Percentiles rank a stretch among this genome's conserved stretches.
These are phyloP conservation scores for Penstemon barbatus DNA, from an alignment of 257 asterid species.

Conservation along the genomic window DNA sequence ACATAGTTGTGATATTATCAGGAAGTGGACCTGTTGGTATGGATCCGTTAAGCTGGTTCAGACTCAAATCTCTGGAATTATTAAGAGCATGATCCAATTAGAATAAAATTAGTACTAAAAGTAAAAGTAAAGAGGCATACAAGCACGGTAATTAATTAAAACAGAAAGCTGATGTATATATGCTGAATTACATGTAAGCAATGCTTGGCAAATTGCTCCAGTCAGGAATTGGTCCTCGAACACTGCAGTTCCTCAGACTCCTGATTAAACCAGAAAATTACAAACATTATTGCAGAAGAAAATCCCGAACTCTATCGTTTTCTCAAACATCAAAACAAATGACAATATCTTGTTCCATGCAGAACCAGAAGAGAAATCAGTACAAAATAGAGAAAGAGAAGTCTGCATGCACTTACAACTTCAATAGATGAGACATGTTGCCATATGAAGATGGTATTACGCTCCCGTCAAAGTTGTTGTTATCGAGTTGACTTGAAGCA, in stretches of 20 bases:
- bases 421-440: conserved; percentile 65
- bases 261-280: conserved; percentile 47
- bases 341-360: not conserved
- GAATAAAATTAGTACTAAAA: conserved; percentile 9
- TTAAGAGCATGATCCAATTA: conserved; percentile 15
- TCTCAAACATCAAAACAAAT: not conserved
- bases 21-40: conserved; percentile 67
- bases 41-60: conserved; percentile 71
- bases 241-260: conserved; percentile 95
- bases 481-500: conserved; percentile 81
- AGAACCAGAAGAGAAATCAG: not conserved
- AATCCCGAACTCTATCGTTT: not conserved
- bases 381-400: conserved; percentile 12
- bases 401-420: conserved; percentile 58
- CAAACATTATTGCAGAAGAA: conserved; percentile 16
- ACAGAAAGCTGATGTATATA: conserved; percentile 23
- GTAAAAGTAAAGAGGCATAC: not conserved
- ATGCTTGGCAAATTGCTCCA: conserved; percentile 64
- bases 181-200: conserved; percentile 69
- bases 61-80: conserved; percentile 74
- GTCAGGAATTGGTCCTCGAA: conserved; percentile 79
- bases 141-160: not conserved
- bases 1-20: conserved; percentile 80
- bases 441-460: conserved; percentile 68
- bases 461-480: conserved; percentile 73